Evolutionary conservation across 768 basidiomycete species (phyloP), one percentile per base, ranked within the genome.

Genomic region (Boletus huronensis): DNA sequence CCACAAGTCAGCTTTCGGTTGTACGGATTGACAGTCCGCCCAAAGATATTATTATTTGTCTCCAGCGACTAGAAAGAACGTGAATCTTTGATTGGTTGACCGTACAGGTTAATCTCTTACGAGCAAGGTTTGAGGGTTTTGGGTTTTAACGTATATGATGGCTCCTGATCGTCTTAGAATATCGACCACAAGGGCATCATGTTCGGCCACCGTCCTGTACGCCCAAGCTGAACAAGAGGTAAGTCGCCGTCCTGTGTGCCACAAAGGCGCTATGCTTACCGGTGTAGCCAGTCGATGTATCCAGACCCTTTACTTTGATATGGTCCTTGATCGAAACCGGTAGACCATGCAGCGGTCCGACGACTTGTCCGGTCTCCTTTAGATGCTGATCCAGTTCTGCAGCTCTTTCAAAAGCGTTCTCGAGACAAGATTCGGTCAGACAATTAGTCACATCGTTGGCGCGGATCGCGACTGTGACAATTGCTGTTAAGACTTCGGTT

Each of bases 11-110:
- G 60, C 1, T 64, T 64, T 45, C 73, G 72, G 64, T 82, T 82
- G 69, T 75, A 77, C 0, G 93, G 93, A 65, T 93, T 93, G 17
- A 75, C 69, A 1, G 87, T 81, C 21, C 81, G 76, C 0, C 92
- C 93, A 52, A 69, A 72, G 17, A 70, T 48, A 46, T 82, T 79
- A 57, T 80, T 82, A 61, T 81, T 74, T 25, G 77, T 79, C 49
- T 83, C 82, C 43, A 81, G 65, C 4, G 79, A 74, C 79, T 82
- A 53, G 55, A 52, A 50, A 35, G 28, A 40, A 44, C 11, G 14
- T 64, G 31, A 70, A 50, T 42, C 38, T 51, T 35, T 48, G 48
- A 48, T 42, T 21, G 36, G 31, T 41, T 3, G 8, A 19, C 47
- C 35, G 23, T 25, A 45, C 38, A 26, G 28, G 28, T 42, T 23